Conservation (phyloP, 257 asterid species). For the Thymus quinquecostatus region DNA sequence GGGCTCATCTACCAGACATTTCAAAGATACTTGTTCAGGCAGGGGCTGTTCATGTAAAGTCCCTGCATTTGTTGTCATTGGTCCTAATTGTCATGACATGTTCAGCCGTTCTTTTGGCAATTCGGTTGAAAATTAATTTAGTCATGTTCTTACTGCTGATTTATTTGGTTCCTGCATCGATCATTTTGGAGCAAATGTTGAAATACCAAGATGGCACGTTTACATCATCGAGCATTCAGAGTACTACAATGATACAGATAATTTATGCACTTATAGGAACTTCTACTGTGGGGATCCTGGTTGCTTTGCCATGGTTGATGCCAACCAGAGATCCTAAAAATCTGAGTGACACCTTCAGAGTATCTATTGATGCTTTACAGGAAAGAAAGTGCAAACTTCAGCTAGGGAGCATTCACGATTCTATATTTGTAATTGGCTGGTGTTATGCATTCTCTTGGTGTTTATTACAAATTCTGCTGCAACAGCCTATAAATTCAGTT, state of each 20-base stretch:
- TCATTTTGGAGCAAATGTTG: slow-evolving; percentile 56
- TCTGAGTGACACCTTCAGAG: slow-evolving; percentile 11
- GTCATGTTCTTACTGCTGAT: slow-evolving; percentile 43
- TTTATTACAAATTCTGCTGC: slow-evolving; percentile 79
- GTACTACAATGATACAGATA: slow-evolving; percentile 59
- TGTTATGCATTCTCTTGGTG: slow-evolving; percentile 71
- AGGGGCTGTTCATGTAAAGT: slow-evolving; percentile 50
- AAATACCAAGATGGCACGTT: slow-evolving; percentile 44
- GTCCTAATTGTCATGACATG: slow-evolving; percentile 49
- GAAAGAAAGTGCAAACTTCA: slow-evolving; percentile 24
- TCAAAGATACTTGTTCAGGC: slow-evolving; percentile 72
- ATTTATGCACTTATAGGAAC: slow-evolving; percentile 61
- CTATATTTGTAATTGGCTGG: slow-evolving; percentile 61
- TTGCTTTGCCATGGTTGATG: slow-evolving; percentile 72
- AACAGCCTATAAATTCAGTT: slow-evolving; percentile 78
- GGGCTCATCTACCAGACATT: slow-evolving; percentile 84
- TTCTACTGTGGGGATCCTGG: slow-evolving; percentile 46
- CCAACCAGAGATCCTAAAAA: slow-evolving; percentile 39
- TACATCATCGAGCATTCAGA: slow-evolving; percentile 43
- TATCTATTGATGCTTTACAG: slow-evolving; percentile 36
- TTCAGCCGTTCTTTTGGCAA: slow-evolving; percentile 39
- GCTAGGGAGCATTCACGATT: slow-evolving; percentile 43
- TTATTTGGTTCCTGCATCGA: slow-evolving; percentile 50
- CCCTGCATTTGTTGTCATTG: slow-evolving; percentile 59
- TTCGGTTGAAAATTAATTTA: slow-evolving; percentile 38